phyloP scores from a whole-genome alignment of 2,329 filamentous ascomycete genomes.

The Ascochyta viciae-villosae region DNA sequence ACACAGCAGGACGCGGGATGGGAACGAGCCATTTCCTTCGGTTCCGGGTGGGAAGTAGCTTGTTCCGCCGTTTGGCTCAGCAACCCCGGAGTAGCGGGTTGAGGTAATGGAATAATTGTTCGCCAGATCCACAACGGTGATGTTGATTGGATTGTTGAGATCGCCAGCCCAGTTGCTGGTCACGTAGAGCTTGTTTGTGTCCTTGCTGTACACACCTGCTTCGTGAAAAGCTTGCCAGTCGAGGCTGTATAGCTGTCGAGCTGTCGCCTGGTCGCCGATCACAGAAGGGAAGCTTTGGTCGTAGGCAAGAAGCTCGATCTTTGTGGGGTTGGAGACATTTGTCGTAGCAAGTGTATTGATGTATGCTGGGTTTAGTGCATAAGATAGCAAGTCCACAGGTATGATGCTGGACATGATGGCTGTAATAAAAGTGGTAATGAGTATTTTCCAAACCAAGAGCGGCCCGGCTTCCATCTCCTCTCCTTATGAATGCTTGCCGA shows the following conservation, averaged over 20 bases:
- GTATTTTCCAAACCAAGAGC: constrained; percentile 19
- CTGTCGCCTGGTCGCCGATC: constrained; percentile 41
- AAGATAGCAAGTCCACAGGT: constrained; percentile 41
- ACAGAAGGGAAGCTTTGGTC: constrained; percentile 44
- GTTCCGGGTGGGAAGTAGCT: constrained; percentile 44
- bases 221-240: constrained; percentile 51
- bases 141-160: constrained; percentile 43
- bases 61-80: constrained; percentile 48
- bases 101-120: constrained; percentile 50
- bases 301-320: constrained; percentile 49
- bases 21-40: constrained; percentile 29
- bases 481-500: constrained; percentile 1
- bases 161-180: constrained; percentile 48
- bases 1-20: constrained; percentile 41
- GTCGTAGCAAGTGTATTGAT: constrained; percentile 37
- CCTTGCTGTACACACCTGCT: constrained; percentile 43
- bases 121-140: constrained; percentile 47
- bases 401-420: constrained; percentile 39
- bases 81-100: constrained; percentile 49
- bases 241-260: constrained; percentile 42
- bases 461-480: background rate
- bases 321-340: constrained; percentile 41
- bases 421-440: constrained; percentile 21
- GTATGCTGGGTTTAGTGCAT: constrained; percentile 42
- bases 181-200: constrained; percentile 51